Percentiles rank a stretch among this genome's conserved stretches.
These are phyloP conservation scores for Penicillium sp. DNA, from an alignment of 2,329 filamentous ascomycete genomes.

Conservation along the genomic window DNA sequence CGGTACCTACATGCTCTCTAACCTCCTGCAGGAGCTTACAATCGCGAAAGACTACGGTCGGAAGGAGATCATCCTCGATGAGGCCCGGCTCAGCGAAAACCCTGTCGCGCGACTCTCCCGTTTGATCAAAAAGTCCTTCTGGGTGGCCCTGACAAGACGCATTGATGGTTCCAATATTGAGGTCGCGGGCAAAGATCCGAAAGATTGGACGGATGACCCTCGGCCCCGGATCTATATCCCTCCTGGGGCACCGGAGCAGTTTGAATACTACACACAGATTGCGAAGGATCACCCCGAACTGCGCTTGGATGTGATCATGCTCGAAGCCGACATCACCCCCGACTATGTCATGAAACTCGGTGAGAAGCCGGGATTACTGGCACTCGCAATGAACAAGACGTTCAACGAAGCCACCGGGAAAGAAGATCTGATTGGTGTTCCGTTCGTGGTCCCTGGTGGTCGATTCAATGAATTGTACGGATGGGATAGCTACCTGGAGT, in stretches of 20 bases:
- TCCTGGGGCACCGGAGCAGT: conserved; percentile 77
- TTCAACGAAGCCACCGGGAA: conserved; percentile 66
- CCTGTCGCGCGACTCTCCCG: conserved; percentile 84
- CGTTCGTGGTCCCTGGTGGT: conserved; percentile 95
- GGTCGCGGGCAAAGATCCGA: conserved; percentile 81
- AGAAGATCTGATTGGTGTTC: conserved; percentile 72
- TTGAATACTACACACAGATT: conserved; percentile 81
- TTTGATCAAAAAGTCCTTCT: conserved; percentile 86
- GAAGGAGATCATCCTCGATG: conserved; percentile 86
- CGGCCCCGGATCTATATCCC: conserved; percentile 91
- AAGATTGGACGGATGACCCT: conserved; percentile 91
- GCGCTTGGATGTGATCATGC: conserved; percentile 77
- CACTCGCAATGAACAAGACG: conserved; percentile 81
- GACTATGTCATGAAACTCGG: conserved; percentile 82
- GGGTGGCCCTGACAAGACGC: conserved; percentile 82
- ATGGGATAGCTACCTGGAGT: conserved; percentile 99
- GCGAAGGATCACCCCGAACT: conserved; percentile 78
- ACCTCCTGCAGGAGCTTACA: conserved; percentile 90
- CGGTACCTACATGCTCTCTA: conserved; percentile 96
- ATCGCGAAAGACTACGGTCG: conserved; percentile 87
- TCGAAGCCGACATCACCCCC: conserved; percentile 70
- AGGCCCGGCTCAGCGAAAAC: conserved; percentile 89
- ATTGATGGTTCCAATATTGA: conserved; percentile 82
- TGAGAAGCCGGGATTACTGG: conserved; percentile 80
- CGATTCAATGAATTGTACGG: conserved; percentile 98